Conservation (phyloP, 345 rosid species). For the Abelmoschus esculentus region DNA sequence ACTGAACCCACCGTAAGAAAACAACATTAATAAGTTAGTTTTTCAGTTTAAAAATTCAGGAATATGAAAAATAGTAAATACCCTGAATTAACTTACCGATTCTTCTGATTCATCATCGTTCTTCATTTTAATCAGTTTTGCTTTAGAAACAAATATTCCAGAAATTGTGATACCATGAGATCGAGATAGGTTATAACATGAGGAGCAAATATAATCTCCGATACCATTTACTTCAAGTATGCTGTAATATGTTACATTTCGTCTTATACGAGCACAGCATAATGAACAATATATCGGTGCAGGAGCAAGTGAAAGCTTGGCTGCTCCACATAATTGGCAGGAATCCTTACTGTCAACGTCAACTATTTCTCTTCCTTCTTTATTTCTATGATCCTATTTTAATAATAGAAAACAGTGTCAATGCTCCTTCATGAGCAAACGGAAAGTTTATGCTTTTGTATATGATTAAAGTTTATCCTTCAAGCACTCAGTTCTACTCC, state of each 20-base stretch:
- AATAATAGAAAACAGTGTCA: conserved; percentile 10
- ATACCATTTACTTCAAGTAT: conserved; percentile 21
- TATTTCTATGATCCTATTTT: conserved; percentile 19
- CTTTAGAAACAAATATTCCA: conserved; percentile 31
- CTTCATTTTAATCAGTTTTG: conserved; percentile 24
- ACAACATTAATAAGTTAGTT: not conserved
- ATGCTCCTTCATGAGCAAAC: not conserved
- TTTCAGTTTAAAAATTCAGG: not conserved
- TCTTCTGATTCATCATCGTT: conserved; percentile 34
- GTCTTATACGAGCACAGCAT: conserved; percentile 31
- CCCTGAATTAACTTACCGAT: conserved; percentile 24
- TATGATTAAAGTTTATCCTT: too few relatives aligned
- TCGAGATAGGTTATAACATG: conserved; percentile 25
- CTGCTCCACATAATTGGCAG: conserved; percentile 44
- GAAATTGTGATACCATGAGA: conserved; percentile 14
- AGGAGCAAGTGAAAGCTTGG: conserved; percentile 29
- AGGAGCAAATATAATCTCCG: conserved; percentile 26
- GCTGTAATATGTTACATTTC: conserved; percentile 27
- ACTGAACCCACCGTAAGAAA: conserved; percentile 47
- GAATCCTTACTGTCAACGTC: conserved; percentile 14
- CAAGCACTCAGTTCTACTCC: not conserved
- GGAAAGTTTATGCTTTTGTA: not conserved
- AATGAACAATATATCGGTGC: conserved; percentile 38
- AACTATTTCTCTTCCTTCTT: conserved; percentile 13
- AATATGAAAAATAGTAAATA: not conserved